Percentiles rank a stretch among this genome's conserved stretches.
Evolutionary conservation across 768 basidiomycete species (phyloP).

Genomic region (Pleurotus tuber-regium): DNA sequence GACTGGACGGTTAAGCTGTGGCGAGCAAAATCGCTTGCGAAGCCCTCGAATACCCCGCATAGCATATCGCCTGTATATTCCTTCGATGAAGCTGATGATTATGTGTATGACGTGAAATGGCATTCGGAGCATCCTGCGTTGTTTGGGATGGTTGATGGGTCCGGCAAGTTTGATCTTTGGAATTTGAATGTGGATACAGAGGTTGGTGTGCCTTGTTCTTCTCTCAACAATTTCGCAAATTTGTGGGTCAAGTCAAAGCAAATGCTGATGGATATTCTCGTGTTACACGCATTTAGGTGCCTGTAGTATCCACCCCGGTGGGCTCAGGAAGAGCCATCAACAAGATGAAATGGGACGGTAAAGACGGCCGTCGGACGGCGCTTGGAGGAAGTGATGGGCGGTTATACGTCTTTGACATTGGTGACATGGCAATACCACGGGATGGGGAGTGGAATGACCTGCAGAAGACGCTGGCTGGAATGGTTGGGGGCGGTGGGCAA

Average conservation of each 20-base stretch:
- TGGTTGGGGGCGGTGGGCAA: constrained; percentile 54
- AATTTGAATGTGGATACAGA: constrained; percentile 97
- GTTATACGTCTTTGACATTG: constrained; percentile 93
- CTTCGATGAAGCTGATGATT: constrained; percentile 97
- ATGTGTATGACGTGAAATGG: constrained; percentile 99
- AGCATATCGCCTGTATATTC: constrained; percentile 79
- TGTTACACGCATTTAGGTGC: constrained; percentile 60
- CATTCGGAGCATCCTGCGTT: constrained; percentile 93
- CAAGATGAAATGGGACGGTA: constrained; percentile 93
- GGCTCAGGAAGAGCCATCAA: constrained; percentile 85
- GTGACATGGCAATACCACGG: constrained; percentile 83
- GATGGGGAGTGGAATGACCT: constrained; percentile 94
- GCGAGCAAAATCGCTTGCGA: constrained; percentile 77
- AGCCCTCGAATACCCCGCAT: constrained; percentile 62
- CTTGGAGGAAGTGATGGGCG: constrained; percentile 91
- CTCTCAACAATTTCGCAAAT: constrained; percentile 3
- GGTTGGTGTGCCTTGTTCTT: constrained; percentile 45
- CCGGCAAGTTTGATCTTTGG: constrained; percentile 96
- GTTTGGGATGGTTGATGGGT: constrained; percentile 92
- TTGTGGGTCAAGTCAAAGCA: no score
- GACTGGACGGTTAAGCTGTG: constrained; percentile 99
- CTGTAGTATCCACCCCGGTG: constrained; percentile 82
- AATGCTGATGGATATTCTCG: no score
- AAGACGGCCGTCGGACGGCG: constrained; percentile 87
- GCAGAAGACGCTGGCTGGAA: constrained; percentile 80